phyloP scores from a whole-genome alignment of 2,329 filamentous ascomycete species.

The Calonectria pauciramosa region DNA sequence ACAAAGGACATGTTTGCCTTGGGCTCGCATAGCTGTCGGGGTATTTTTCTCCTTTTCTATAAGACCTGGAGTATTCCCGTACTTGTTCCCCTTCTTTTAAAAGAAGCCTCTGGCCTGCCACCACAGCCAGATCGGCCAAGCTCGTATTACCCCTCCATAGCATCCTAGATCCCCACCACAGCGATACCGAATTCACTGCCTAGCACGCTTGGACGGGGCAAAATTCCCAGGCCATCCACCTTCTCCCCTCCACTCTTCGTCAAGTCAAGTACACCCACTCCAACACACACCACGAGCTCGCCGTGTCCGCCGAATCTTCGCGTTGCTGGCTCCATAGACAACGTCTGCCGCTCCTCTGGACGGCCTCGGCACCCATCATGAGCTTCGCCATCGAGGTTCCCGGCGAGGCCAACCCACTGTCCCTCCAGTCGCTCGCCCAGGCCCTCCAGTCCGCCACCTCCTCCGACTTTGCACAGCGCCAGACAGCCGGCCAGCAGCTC shows the following conservation, averaged over 20 bases:
- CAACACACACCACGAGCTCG: slow-evolving; percentile 14
- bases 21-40: background rate
- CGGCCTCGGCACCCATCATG: slow-evolving; percentile 61
- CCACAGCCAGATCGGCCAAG: background rate
- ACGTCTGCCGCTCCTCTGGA: slow-evolving; percentile 34
- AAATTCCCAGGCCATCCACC: slow-evolving; percentile 27
- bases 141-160: slow-evolving; percentile 39
- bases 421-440: slow-evolving; percentile 72
- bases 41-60: background rate
- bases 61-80: background rate
- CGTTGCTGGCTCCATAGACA: slow-evolving; percentile 22
- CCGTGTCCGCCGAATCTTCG: slow-evolving; percentile 15
- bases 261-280: slow-evolving; percentile 11
- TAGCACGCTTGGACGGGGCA: slow-evolving; percentile 27
- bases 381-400: slow-evolving; percentile 82
- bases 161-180: slow-evolving; percentile 30
- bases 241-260: slow-evolving; percentile 30
- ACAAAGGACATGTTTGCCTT: slow-evolving; percentile 1
- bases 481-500: slow-evolving; percentile 79
- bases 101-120: background rate
- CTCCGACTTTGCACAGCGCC: slow-evolving; percentile 72
- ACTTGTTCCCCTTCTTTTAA: background rate
- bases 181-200: slow-evolving; percentile 27
- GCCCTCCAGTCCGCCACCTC: slow-evolving; percentile 75
- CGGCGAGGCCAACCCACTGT: slow-evolving; percentile 83